Base-by-base conservation (phyloP, 73 alveolate genomes). In the Effrenium voratum region DNA sequence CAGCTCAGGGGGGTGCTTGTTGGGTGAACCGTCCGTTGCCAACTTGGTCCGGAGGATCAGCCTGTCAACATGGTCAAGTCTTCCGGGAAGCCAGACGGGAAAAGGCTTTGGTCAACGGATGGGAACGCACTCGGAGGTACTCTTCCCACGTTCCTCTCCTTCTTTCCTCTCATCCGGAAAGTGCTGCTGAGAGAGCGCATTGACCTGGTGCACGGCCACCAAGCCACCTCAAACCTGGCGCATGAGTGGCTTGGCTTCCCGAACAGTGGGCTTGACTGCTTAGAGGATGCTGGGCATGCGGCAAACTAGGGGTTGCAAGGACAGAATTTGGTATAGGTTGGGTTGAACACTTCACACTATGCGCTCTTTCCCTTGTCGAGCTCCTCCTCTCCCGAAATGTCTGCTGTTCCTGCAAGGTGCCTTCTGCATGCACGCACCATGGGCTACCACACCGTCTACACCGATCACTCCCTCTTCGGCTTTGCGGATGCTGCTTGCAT, bases 381-480 rank as follows among this genome's bases (percentile, higher is more conserved):
- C 8, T 52, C 26, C 19, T 8, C 8, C 19, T 52, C 19, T 52
- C 63, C 63, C 63, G 19, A 52, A 19, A 52, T 12, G 8, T 52
- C 63, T 52, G 63, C 63, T 12, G 19, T 8, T 19, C 26, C 8
- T 63, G 45, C 66, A 26, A 90, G 97, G 88, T 80, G 94, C 47
- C 30, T 93, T 2, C 79, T 93, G 43, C 99, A 93, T 44, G 99
- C 99, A 13, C 99, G 99, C 40, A 93, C 99, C 34, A 77, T 93
- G 99, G 98, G 98, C 52, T 92, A 92, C 36, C 90, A 76, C 41
- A 92, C 98, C 16, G 99, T 99, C 77, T 99, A 99, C 99, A 99
- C 99, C 41, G 99, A 99, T 90, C 99, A 99, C 98, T 99, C 99
- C 5, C 99, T 99, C 68, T 99, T 99, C 93, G 99, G 99, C 40